Base-by-base conservation (phyloP, 202 grass and related monocot species). In the Brachypodium distachyon region DNA sequence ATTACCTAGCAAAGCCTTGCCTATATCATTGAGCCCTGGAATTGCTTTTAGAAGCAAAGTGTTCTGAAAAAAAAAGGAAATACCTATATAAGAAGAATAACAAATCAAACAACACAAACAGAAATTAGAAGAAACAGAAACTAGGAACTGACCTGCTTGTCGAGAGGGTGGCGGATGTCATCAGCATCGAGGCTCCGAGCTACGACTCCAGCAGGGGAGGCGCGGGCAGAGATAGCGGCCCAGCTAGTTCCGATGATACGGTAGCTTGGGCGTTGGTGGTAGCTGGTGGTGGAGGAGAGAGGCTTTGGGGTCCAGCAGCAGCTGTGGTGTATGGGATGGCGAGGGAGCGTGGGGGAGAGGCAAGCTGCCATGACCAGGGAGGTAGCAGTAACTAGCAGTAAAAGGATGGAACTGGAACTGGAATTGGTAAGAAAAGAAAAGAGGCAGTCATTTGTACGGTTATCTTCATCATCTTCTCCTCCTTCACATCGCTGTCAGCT, bases 141-240 rank as follows among this genome's bases (percentile, higher is more conserved):
- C 23, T 5, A 18, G 19, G n/a, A 67, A 36, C 33, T 72, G 19
- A 52, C 79, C 51, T 87, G 67, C 82, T 97, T 97, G 82, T 97
- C 94, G 19, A 94, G 94, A 6, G 94, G 94, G 64, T 97, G 94
- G 72, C 88, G 87, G 77, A 97, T 83, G 79, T 94, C 94, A 62
- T 97, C 94, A 8, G 94, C 94, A 26, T 97, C 87, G 68, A 97
- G 84, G 55, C 88, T 77, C 42, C 73, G 80, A 46, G 82, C 54
- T 52, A 59, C 67, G 29, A 66, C 51, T 21, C 69, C 82, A 33
- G 22, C 22, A 11, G 71, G 54, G 6, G 73, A 62, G 33, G 75
- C 76, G 17, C 74, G 77, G 31, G 84, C 79, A 16, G 68, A 77
- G 34, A 76, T 61, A 42, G 67, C 50, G 31, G 19, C 19, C 3